Percentiles rank a stretch among this genome's conserved stretches.
These are phyloP conservation scores for Canna indica DNA, from an alignment of 176 grass and related monocot genomes.

Conservation along the genomic window DNA sequence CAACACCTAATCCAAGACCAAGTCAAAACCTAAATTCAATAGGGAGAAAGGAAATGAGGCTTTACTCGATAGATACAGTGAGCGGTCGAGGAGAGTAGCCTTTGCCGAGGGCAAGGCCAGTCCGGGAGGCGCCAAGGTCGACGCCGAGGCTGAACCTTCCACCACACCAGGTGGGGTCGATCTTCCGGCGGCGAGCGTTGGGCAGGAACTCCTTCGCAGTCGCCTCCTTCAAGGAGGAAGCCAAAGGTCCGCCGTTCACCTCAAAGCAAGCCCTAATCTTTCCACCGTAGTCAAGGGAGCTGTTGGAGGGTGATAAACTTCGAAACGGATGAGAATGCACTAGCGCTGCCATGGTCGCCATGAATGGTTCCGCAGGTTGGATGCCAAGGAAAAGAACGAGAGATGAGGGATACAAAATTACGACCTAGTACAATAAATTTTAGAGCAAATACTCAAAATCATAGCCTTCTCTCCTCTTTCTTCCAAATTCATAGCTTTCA, in stretches of 20 bases:
- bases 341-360: neutral
- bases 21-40: neutral
- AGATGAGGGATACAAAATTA: no score
- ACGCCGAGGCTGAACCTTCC: conserved; percentile 77
- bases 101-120: conserved; percentile 57
- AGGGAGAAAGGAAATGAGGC: neutral
- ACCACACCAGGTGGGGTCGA: conserved; percentile 43
- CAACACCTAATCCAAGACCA: conserved; percentile 42
- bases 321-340: neutral
- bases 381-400: no score
- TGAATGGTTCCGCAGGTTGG: neutral
- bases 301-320: neutral
- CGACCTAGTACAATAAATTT: no score
- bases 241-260: neutral
- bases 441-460: no score
- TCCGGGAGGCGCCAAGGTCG: conserved; percentile 51
- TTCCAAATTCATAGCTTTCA: no score
- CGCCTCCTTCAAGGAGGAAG: neutral
- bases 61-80: conserved; percentile 25
- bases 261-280: neutral
- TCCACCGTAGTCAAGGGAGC: neutral
- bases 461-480: no score
- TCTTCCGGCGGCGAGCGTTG: conserved; percentile 54
- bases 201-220: conserved; percentile 32
- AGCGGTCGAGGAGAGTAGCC: conserved; percentile 59